Evolutionary conservation across 805 yeast genomes (phyloP).

Genomic region (Saccharomycopsis oosterbeekiorum): DNA sequence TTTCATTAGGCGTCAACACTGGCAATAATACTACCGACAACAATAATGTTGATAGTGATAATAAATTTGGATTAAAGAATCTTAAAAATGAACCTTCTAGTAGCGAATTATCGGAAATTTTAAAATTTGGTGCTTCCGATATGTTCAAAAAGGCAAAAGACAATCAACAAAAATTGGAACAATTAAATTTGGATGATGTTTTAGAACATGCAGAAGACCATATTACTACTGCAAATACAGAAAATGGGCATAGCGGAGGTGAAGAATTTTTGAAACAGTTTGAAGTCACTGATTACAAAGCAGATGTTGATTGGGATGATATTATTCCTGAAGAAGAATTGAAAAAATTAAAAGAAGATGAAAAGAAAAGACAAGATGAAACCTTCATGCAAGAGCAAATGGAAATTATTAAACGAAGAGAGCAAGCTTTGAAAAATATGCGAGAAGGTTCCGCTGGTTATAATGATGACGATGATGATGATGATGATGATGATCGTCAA

Average conservation of each 20-base stretch:
- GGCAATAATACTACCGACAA: constrained; percentile 41
- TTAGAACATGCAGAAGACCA: constrained; percentile 96
- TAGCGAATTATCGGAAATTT: constrained; percentile 81
- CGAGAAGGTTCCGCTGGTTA: constrained; percentile 28
- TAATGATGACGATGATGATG: constrained; percentile 31
- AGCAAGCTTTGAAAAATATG: constrained; percentile 59
- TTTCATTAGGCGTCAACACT: constrained; percentile 68
- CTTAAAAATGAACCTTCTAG: constrained; percentile 62
- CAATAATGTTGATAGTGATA: constrained; percentile 31
- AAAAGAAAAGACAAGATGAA: constrained; percentile 77
- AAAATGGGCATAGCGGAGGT: constrained; percentile 96
- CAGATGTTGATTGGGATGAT: constrained; percentile 98
- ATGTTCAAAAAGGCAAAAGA: constrained; percentile 88
- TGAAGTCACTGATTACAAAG: constrained; percentile 97
- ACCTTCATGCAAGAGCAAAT: constrained; percentile 81
- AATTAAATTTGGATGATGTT: constrained; percentile 91
- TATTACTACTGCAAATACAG: constrained; percentile 88
- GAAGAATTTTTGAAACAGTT: constrained; percentile 95
- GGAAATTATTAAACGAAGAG: constrained; percentile 74
- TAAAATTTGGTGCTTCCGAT: constrained; percentile 96
- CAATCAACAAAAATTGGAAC: constrained; percentile 91
- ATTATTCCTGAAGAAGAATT: constrained; percentile 94
- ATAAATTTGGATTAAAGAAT: constrained; percentile 20
- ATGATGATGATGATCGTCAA: constrained; percentile 29
- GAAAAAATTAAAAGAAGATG: constrained; percentile 81